Conservation (phyloP, 441 rosid genomes). For the Erysimum cheiri region DNA sequence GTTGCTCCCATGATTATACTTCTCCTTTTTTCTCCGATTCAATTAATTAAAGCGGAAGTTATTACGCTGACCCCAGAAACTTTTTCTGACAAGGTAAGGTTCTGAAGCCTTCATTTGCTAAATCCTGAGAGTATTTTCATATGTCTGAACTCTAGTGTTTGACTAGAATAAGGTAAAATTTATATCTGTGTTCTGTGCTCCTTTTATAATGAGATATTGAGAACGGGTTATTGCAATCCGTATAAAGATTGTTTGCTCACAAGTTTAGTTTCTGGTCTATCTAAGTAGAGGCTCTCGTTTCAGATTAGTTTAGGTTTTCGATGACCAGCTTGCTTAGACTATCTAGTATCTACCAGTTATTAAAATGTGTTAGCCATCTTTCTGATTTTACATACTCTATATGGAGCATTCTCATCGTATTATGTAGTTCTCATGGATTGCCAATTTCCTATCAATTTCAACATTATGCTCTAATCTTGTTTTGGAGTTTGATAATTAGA, state of each 20-base stretch:
- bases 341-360: constrained; percentile 2
- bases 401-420: neutral
- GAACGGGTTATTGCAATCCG: neutral
- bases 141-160: neutral
- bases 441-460: neutral
- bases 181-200: constrained; percentile 10
- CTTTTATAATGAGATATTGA: constrained; percentile 4
- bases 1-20: constrained; percentile 31
- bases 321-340: neutral
- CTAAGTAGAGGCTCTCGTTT: constrained; percentile 2
- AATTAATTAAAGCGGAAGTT: constrained; percentile 66
- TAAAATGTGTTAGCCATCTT: neutral
- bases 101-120: neutral
- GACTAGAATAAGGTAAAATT: neutral
- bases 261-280: neutral
- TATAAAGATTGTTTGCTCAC: constrained; percentile 12
- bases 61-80: constrained; percentile 86
- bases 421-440: neutral
- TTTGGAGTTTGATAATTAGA: constrained; percentile 8
- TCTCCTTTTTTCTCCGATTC: constrained; percentile 40
- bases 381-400: neutral
- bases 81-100: constrained; percentile 86
- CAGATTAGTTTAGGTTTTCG: neutral
- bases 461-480: constrained; percentile 1
- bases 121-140: neutral